A percentile compares a stretch with the other conserved stretches of the same genome.
These are phyloP conservation scores for Melocanna baccifera DNA, from an alignment of 176 grass and related monocot species.

Conservation along the genomic window DNA sequence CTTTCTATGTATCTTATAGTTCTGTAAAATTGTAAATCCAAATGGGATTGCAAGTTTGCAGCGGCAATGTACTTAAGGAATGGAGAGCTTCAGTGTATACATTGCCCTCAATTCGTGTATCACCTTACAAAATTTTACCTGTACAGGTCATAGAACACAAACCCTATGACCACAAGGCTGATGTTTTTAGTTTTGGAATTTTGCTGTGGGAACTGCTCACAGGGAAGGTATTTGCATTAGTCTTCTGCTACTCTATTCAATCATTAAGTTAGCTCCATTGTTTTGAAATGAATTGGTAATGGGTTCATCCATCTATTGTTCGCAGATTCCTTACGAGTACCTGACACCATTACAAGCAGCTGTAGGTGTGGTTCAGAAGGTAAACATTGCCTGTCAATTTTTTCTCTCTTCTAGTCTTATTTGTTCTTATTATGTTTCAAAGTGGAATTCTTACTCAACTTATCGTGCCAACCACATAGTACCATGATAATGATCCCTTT, in stretches of 20 bases:
- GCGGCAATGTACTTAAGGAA: background rate
- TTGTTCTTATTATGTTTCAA: slow-evolving; percentile 21
- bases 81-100: background rate
- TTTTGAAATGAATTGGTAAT: slow-evolving; percentile 32
- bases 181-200: slow-evolving; percentile 99
- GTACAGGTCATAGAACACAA: slow-evolving; percentile 94
- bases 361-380: slow-evolving; percentile 99
- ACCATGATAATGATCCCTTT: background rate
- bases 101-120: background rate
- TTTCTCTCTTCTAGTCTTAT: background rate
- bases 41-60: background rate
- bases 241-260: slow-evolving; percentile 1
- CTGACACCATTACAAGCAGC: slow-evolving; percentile 97
- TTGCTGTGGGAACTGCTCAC: slow-evolving; percentile 97
- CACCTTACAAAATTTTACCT: slow-evolving; percentile 1
- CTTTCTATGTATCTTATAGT: background rate
- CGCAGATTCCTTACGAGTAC: slow-evolving; percentile 92
- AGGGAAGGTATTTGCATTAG: slow-evolving; percentile 62
- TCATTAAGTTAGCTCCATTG: slow-evolving; percentile 12
- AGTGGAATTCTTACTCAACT: background rate
- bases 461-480: background rate
- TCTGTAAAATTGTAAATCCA: background rate
- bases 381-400: slow-evolving; percentile 29
- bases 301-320: slow-evolving; percentile 21
- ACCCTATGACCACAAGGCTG: slow-evolving; percentile 98